Conservation (phyloP, 345 rosid genomes). For the Stellera chamaejasme region DNA sequence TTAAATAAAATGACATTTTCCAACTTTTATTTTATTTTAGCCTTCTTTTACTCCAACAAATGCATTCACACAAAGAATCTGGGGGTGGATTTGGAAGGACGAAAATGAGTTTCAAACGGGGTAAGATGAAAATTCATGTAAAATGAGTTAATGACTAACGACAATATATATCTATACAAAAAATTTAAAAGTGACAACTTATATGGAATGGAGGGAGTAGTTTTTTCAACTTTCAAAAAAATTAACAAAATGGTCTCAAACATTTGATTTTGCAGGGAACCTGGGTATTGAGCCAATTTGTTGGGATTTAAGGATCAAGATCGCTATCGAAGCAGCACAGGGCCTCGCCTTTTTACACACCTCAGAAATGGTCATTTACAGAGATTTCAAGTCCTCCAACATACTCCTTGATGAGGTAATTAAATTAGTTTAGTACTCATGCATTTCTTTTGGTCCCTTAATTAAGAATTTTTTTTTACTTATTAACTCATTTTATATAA, state of each 20-base stretch:
- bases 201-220: no score
- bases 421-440: background rate
- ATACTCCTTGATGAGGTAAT: conserved; percentile 46
- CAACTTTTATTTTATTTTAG: no score
- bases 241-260: background rate
- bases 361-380: conserved; percentile 45
- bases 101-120: no score
- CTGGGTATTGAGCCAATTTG: conserved; percentile 31
- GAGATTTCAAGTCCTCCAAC: conserved; percentile 49
- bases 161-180: no score
- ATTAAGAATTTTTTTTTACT: background rate
- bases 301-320: conserved; percentile 42
- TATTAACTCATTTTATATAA: no score
- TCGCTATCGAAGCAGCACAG: conserved; percentile 46
- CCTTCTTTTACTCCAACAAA: no score
- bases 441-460: background rate
- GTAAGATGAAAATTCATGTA: no score
- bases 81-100: no score
- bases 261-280: conserved; percentile 20
- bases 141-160: no score
- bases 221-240: no score
- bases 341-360: conserved; percentile 45
- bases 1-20: no score
- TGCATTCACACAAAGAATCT: conserved; percentile 4
- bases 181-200: no score